A percentile compares a stretch with the other conserved stretches of the same genome.
Conservation (phyloP, 495 filamentous ascomycete genomes). For the Neurospora intermedia region DNA sequence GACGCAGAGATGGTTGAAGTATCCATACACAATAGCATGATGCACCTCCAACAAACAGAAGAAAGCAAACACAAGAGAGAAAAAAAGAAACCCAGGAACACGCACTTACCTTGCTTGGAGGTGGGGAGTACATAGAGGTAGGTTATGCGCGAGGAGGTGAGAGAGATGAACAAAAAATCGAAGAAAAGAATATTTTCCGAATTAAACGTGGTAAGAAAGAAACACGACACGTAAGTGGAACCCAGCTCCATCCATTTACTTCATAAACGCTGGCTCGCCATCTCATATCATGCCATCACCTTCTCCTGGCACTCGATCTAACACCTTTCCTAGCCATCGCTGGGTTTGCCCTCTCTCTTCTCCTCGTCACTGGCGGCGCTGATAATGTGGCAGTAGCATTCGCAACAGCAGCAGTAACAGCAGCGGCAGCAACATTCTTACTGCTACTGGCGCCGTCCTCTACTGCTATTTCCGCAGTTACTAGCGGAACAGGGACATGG, state of each 20-base stretch:
- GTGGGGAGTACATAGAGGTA: no score
- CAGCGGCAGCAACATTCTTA: neutral
- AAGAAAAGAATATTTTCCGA: neutral
- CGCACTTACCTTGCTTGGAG: neutral
- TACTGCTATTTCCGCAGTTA: slow-evolving; percentile 7
- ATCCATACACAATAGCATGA: neutral
- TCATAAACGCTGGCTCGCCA: neutral
- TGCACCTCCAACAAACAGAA: neutral
- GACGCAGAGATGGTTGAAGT: neutral
- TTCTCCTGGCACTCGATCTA: slow-evolving; percentile 11
- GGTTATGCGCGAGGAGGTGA: neutral
- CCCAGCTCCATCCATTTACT: neutral
- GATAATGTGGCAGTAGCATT: neutral
- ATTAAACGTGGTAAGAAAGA: neutral
- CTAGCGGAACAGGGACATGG: slow-evolving; percentile 5
- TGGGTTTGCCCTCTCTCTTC: slow-evolving; percentile 15
- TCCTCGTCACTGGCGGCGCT: slow-evolving; percentile 12
- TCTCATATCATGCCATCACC: slow-evolving; percentile 6
- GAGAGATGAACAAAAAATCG: neutral
- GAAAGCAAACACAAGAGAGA: neutral
- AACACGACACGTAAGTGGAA: neutral
- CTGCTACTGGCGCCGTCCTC: neutral
- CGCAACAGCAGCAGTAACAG: neutral
- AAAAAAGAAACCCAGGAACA: no score
- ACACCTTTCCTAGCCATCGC: slow-evolving; percentile 21